Base-by-base conservation (phyloP, 2,329 filamentous ascomycete species). In the Colletotrichum sp. region DNA sequence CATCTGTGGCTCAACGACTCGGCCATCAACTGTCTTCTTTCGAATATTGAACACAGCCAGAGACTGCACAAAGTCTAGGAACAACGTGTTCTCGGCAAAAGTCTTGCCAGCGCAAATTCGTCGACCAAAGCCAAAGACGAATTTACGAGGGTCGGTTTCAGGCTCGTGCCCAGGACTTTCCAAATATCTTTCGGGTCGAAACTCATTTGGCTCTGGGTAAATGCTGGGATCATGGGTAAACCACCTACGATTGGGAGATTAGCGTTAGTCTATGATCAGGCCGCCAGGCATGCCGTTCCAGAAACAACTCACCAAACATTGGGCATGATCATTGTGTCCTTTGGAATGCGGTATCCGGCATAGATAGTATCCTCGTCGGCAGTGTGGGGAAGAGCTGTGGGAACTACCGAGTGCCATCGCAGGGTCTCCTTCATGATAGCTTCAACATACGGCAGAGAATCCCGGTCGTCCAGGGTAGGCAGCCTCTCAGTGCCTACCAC, bases 201-300 rank as follows among this genome's bases (percentile, higher is more conserved):
- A 87, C 2, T 39, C 26, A 6, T 72, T 71, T 0, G 85, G 84
- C 16, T 84, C 69, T 0, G 90, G 87, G 81, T 95, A 95, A 3
- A 90, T 91, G 32, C 92, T 90, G 4, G 92, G 90, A 79, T 95
- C 93, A 82, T 95, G 93, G 26, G 92, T 89, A 18, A 85, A 79
- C 76, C 78, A 21, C 59, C 59, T 63, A 3, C 12, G 1, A n/a
- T 34, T 0, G n/a, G 0, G 32, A 8, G 4, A 24, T 4, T 0
- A 15, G 1, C 18, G n/a, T 34, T 8, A 34, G 59, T 9, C 26
- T 34, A 8, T n/a, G 3, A 36, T 36, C 18, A 21, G 1, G 2
- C 26, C 24, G 24, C 24, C 24, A 26, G 24, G 24, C 24, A 26
- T 59, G 55, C 5, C 8, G 2, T 24, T 21, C 15, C 2, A 13